Evolutionary conservation across 2,329 filamentous ascomycete genomes (phyloP).

Genomic region (Diaporthe capsici): DNA sequence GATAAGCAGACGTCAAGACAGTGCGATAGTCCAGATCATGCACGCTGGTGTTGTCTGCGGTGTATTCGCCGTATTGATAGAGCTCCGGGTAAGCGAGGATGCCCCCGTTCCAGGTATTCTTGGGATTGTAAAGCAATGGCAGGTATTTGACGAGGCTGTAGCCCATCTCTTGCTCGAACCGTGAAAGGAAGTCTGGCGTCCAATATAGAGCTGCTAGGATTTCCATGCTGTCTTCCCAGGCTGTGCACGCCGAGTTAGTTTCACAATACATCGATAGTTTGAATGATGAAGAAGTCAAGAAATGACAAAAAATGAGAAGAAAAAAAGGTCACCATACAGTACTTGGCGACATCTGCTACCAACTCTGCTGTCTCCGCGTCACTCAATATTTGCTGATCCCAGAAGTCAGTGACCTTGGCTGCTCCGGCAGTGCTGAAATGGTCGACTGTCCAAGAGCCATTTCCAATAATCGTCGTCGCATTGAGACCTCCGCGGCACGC

Average conservation of each 20-base stretch:
- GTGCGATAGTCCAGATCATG: slow-evolving; percentile 19
- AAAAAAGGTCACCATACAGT: neutral
- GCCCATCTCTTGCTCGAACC: slow-evolving; percentile 50
- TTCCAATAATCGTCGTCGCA: slow-evolving; percentile 33
- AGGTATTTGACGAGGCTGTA: slow-evolving; percentile 53
- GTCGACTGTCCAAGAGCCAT: slow-evolving; percentile 47
- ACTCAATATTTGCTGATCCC: slow-evolving; percentile 49
- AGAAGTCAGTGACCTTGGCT: slow-evolving; percentile 52
- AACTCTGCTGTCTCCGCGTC: slow-evolving; percentile 16
- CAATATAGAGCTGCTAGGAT: slow-evolving; percentile 52
- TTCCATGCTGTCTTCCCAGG: slow-evolving; percentile 55
- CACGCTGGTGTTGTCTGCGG: slow-evolving; percentile 16
- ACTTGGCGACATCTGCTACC: slow-evolving; percentile 19
- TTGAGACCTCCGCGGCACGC: slow-evolving; percentile 31
- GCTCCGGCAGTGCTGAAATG: slow-evolving; percentile 57
- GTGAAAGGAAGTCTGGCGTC: slow-evolving; percentile 50
- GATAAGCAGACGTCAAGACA: slow-evolving; percentile 7
- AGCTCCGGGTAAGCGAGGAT: slow-evolving; percentile 19
- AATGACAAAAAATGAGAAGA: too few relatives aligned
- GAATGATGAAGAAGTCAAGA: too few relatives aligned
- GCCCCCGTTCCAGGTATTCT: slow-evolving; percentile 8
- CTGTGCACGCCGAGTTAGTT: neutral
- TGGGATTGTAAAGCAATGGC: slow-evolving; percentile 48
- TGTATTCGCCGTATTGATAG: slow-evolving; percentile 31
- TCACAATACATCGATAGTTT: neutral